Conservation (phyloP, 2,329 filamentous ascomycete genomes). For the Cadophora malorum region DNA sequence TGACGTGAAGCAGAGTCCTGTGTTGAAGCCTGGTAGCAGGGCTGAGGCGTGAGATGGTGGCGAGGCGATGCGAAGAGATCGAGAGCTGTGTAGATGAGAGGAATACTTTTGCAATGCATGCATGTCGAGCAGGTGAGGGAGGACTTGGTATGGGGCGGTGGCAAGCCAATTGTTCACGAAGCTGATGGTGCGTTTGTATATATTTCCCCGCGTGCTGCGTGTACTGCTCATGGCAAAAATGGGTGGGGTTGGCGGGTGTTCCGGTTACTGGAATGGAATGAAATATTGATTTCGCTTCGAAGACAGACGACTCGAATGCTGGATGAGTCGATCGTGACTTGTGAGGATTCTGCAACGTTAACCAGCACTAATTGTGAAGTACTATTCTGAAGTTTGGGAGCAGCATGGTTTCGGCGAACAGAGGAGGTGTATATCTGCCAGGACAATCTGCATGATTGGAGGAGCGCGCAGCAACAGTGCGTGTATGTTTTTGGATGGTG, state of each 20-base stretch:
- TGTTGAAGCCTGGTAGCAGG: conserved; percentile 28
- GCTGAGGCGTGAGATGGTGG: conserved; percentile 33
- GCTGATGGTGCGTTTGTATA: neutral
- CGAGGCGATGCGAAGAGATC: neutral
- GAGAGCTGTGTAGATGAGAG: neutral
- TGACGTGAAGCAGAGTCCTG: conserved; percentile 35
- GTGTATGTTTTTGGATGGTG: too few species aligned
- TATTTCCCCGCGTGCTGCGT: neutral
- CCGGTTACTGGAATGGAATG: neutral
- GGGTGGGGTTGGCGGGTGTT: neutral
- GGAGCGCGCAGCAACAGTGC: too few species aligned
- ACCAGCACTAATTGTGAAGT: too few species aligned
- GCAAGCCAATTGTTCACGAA: neutral
- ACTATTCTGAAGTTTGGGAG: too few species aligned
- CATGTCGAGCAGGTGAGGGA: neutral
- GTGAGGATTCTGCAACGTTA: too few species aligned
- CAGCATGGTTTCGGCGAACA: too few species aligned
- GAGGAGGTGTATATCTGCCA: too few species aligned
- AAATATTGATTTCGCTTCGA: too few species aligned
- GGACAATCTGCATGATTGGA: too few species aligned
- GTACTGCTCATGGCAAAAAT: neutral
- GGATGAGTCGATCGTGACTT: too few species aligned
- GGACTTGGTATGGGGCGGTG: too few species aligned
- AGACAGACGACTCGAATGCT: too few species aligned
- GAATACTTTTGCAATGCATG: neutral